Evolutionary conservation across 176 grass and related monocot genomes (phyloP), one percentile per base, ranked within the genome.

Genomic region (Phyllostachys edulis): DNA sequence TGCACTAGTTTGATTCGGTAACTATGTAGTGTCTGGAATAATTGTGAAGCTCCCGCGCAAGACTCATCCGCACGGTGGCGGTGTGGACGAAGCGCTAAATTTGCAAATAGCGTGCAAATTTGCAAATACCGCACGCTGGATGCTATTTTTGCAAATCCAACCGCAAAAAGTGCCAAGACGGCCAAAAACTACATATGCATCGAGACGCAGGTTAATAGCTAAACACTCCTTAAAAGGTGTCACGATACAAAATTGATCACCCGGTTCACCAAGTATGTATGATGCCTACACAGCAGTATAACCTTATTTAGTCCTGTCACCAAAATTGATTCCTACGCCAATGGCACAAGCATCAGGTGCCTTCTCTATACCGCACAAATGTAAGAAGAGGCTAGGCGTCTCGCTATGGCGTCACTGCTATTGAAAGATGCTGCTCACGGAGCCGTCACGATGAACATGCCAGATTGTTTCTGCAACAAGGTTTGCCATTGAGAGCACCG

Each of bases 401-500:
- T 27, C n/a, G 29, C 50, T 4, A 9, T 8, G 20, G 40, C 7
- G 16, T 26, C 11, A 9, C 13, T 41, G 68, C 61, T 94, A 92
- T 87, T 92, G 81, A 63, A 87, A 92, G 75, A 96, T 94, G 84
- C 88, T 94, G 80, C 88, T 92, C 47, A 99, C 81, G 0, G 96
- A 99, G 42, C 88, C 83, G 14, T 96, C 90, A 2, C 86, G 73
- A 64, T 99, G 89, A 41, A 99, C 96, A 74, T 91, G 89, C 88
- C 93, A 92, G 60, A 99, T 96, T 13, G 91, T 96, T 83, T 99
- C 93, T 16, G 82, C 96, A 37, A 99, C 82, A 79, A 96, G 96
- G 88, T 99, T 99, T 7, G 93, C 91, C 71, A 99, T 92, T 20
- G 96, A 94, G 13, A 99, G 85, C 79, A 99, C 93, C 0, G 93